Base-by-base conservation (phyloP, 441 rosid genomes). In the Capsella rubella region DNA sequence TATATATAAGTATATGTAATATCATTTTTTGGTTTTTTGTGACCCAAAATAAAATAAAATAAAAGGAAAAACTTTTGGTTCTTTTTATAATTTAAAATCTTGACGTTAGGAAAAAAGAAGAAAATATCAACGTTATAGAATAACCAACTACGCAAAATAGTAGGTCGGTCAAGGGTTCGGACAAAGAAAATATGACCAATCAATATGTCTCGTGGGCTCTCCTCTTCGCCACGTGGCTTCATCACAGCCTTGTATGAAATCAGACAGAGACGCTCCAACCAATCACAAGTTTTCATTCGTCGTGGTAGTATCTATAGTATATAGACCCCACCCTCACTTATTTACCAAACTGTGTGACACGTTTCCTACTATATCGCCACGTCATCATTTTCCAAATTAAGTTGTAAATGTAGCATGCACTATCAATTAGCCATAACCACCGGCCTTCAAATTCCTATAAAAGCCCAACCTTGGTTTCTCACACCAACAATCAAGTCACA, bases 91-190 rank as follows among this genome's bases (percentile, higher is more conserved):
- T 32, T 32, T 8, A 55, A 31, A 31, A 31, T 9, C 32, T 31
- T 31, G 40, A n/a, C 40, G 28, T 34, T 15, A 34, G 6, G 8
- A 57, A 34, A 56, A 56, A 3, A n/a, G 1, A 56, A 32, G 3
- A 49, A 49, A 8, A 49, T 49, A 32, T 32, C 42, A 56, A 57
- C 27, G 42, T 57, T 10, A 56, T 32, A 32, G 14, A n/a, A 56
- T 32, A 16, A 56, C 10, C 14, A 3, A 55, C 18, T 55, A n/a
- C 61, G 15, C 15, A 32, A 21, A 15, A 56, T 50, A 71, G 43
- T 71, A 71, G 60, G 68, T 61, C 75, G 60, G 52, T 59, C 67
- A 60, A 37, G 42, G 21, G 9, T 39, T 21, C 50, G 51, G 42
- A 60, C 67, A 8, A 37, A 28, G 50, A 58, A 6, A 2, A 49